Percentiles rank a stretch among this genome's conserved stretches.
Conservation (phyloP, 257 asterid genomes). For the Eustoma russellianum region DNA sequence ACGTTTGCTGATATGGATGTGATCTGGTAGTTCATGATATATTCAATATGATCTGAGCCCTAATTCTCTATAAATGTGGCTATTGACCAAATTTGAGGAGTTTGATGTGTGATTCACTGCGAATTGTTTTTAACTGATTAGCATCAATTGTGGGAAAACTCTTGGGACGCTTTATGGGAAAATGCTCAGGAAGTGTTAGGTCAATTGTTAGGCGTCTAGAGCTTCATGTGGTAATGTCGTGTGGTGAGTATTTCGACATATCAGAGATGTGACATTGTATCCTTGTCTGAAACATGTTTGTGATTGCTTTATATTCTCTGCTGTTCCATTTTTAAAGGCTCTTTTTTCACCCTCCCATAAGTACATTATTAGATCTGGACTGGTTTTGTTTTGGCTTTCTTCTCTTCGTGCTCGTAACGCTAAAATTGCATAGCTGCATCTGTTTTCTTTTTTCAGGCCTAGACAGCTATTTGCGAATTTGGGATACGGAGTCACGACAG, state of each 20-base stretch:
- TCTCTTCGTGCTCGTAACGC: not conserved
- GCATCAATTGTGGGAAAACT: constrained; percentile 49
- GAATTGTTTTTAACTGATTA: not conserved
- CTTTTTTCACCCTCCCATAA: too few relatives aligned
- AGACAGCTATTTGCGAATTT: constrained; percentile 85
- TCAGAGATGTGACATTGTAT: not conserved
- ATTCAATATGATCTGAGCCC: not conserved
- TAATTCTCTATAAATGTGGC: not conserved
- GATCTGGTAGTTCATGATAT: not conserved
- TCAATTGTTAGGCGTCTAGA: constrained; percentile 73
- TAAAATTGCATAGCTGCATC: not conserved
- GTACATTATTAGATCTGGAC: not conserved
- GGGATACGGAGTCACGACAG: constrained; percentile 79
- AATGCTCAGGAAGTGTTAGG: constrained; percentile 89
- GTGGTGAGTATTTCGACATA: constrained; percentile 46
- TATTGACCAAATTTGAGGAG: constrained; percentile 1
- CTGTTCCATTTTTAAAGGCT: too few relatives aligned
- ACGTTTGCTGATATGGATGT: too few relatives aligned
- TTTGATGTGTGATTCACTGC: too few relatives aligned
- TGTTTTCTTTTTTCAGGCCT: constrained; percentile 41
- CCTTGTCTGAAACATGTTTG: too few relatives aligned
- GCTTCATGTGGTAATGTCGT: constrained; percentile 81
- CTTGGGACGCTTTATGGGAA: constrained; percentile 80
- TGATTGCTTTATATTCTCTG: not conserved
- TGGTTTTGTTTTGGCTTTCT: not conserved